Conservation (phyloP, 2,329 filamentous ascomycete genomes). For the Beauveria sp. region DNA sequence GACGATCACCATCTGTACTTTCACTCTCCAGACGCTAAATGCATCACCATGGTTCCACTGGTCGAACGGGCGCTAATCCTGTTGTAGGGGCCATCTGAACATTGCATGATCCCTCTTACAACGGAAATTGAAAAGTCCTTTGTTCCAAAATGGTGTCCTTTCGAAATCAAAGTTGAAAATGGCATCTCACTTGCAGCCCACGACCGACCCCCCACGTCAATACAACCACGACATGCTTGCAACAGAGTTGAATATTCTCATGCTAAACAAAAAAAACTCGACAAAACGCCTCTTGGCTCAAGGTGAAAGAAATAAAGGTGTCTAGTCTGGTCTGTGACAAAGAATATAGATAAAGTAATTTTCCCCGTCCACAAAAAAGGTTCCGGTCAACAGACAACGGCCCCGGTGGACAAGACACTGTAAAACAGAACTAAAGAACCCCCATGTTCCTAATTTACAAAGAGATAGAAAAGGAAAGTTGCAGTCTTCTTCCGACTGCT, state of each 20-base stretch:
- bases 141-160: no score
- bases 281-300: neutral
- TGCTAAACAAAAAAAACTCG: slow-evolving; percentile 4
- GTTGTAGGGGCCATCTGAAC: neutral
- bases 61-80: neutral
- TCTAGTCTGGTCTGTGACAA: neutral
- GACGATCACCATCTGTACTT: neutral
- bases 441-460: neutral
- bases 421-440: neutral
- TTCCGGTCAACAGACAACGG: neutral
- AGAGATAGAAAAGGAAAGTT: slow-evolving; percentile 3
- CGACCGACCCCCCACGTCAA: neutral
- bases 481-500: neutral
- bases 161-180: no score
- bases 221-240: neutral
- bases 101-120: neutral
- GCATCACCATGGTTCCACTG: neutral
- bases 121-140: no score
- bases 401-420: neutral
- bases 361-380: neutral
- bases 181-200: no score
- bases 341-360: neutral
- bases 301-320: neutral
- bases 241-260: slow-evolving; percentile 7
- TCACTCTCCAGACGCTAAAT: neutral